These are phyloP conservation scores for Fragaria iinumae DNA, from an alignment of 306 rosid species.

Conservation along the genomic window DNA sequence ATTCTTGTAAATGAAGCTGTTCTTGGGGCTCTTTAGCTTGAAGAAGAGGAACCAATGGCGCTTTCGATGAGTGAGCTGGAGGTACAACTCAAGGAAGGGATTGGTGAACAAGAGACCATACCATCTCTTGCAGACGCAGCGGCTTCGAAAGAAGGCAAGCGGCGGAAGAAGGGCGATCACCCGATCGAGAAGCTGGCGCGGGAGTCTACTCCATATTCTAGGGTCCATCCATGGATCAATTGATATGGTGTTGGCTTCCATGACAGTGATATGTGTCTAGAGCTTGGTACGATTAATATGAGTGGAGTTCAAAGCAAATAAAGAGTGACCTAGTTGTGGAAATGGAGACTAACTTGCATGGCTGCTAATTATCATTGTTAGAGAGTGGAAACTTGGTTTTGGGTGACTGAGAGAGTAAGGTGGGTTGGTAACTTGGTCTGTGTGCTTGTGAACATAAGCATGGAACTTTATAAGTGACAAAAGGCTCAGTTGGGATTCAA, in stretches of 20 bases:
- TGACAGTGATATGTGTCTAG: conserved; percentile 10
- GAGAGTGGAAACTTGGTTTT: conserved; percentile 15
- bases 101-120: conserved; percentile 67
- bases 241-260: conserved; percentile 45
- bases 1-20: conserved; percentile 45
- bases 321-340: not conserved
- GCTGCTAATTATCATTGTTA: conserved; percentile 23
- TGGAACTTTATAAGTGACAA: conserved; percentile 18
- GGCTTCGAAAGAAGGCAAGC: conserved; percentile 80
- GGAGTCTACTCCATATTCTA: conserved; percentile 89
- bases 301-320: not conserved
- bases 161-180: conserved; percentile 79
- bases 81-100: conserved; percentile 66
- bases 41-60: conserved; percentile 86
- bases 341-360: conserved; percentile 14
- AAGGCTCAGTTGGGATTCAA: conserved; percentile 11
- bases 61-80: conserved; percentile 53
- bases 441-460: conserved; percentile 25
- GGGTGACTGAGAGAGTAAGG: conserved; percentile 6
- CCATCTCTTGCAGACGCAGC: conserved; percentile 90
- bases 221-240: conserved; percentile 58
- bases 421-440: conserved; percentile 16
- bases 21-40: conserved; percentile 54
- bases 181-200: conserved; percentile 68
- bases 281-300: not conserved